Conservation (phyloP, 495 filamentous ascomycete species). For the Annulohypoxylon stygium region DNA sequence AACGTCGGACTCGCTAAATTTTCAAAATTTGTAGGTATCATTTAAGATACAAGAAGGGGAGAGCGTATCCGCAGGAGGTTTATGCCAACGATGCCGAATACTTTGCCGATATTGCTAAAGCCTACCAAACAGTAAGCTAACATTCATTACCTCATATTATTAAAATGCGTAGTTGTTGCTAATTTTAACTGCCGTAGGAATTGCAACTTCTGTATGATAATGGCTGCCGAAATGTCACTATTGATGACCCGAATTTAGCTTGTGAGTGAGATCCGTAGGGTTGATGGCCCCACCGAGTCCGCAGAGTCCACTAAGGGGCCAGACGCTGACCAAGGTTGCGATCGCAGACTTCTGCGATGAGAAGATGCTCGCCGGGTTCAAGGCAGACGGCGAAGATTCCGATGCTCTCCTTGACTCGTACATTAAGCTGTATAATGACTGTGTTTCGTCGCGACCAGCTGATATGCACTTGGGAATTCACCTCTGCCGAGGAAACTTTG, state of each 20-base stretch:
- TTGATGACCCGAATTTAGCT: constrained; percentile 75
- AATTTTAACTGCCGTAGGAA: constrained; percentile 55
- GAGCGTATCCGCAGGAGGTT: constrained; percentile 71
- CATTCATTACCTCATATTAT: background rate
- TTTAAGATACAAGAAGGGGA: constrained; percentile 71
- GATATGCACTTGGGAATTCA: constrained; percentile 76
- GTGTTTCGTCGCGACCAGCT: constrained; percentile 66
- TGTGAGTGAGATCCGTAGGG: constrained; percentile 61
- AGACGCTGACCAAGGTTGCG: background rate
- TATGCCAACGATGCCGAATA: constrained; percentile 73
- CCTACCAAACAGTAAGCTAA: constrained; percentile 62
- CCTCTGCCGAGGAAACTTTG: constrained; percentile 78
- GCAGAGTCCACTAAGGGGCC: background rate
- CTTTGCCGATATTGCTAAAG: constrained; percentile 74
- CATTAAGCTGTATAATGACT: constrained; percentile 77
- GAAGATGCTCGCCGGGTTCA: constrained; percentile 74
- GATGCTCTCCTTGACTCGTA: constrained; percentile 73
- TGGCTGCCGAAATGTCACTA: constrained; percentile 74
- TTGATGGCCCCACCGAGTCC: background rate
- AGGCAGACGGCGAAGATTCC: constrained; percentile 67
- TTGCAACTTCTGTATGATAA: constrained; percentile 73
- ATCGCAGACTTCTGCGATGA: constrained; percentile 74
- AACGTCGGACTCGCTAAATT: constrained; percentile 53
- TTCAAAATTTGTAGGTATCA: constrained; percentile 59
- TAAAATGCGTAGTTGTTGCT: background rate